Percentiles rank a stretch among this genome's conserved stretches.
Conservation (phyloP, 768 basidiomycete species). For the Pleurotus salmoneostramineus region DNA sequence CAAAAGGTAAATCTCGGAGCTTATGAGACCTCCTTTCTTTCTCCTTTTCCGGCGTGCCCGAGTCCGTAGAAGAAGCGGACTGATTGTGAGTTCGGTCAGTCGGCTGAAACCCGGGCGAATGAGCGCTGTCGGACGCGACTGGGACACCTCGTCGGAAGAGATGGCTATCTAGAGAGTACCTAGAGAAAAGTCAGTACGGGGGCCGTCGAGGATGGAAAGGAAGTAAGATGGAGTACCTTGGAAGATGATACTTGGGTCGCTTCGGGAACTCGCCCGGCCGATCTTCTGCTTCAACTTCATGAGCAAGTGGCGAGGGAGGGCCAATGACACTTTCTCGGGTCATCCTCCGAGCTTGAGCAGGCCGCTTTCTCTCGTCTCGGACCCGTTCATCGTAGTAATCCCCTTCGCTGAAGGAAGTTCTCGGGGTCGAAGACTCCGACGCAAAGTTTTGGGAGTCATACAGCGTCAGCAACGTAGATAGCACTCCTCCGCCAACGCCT, state of each 20-base stretch:
- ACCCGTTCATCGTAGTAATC: slow-evolving; percentile 7
- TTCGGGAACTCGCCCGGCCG: slow-evolving; percentile 16
- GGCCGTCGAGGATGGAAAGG: neutral
- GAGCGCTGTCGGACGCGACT: neutral
- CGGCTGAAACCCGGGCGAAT: neutral
- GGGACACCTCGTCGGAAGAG: neutral
- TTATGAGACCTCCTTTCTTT: slow-evolving; percentile 35
- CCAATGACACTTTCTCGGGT: slow-evolving; percentile 8
- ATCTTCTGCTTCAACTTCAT: slow-evolving; percentile 7
- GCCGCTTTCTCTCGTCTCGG: slow-evolving; percentile 10
- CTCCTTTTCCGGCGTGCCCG: slow-evolving; percentile 6
- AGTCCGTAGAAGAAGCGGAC: neutral
- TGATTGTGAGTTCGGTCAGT: neutral
- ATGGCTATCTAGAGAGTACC: slow-evolving; percentile 21
- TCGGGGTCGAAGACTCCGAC: slow-evolving; percentile 18
- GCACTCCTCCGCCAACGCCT: slow-evolving; percentile 45
- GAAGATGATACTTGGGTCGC: slow-evolving; percentile 62
- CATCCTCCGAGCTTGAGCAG: slow-evolving; percentile 3
- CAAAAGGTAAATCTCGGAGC: slow-evolving; percentile 11
- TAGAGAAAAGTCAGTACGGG: slow-evolving; percentile 1
- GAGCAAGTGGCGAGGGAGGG: neutral
- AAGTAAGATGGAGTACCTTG: slow-evolving; percentile 34
- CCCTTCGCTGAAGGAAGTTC: neutral
- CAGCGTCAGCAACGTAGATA: slow-evolving; percentile 62
- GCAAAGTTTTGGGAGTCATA: slow-evolving; percentile 39